Conservation (phyloP, 2,329 filamentous ascomycete species). For the Geosmithia flava region DNA sequence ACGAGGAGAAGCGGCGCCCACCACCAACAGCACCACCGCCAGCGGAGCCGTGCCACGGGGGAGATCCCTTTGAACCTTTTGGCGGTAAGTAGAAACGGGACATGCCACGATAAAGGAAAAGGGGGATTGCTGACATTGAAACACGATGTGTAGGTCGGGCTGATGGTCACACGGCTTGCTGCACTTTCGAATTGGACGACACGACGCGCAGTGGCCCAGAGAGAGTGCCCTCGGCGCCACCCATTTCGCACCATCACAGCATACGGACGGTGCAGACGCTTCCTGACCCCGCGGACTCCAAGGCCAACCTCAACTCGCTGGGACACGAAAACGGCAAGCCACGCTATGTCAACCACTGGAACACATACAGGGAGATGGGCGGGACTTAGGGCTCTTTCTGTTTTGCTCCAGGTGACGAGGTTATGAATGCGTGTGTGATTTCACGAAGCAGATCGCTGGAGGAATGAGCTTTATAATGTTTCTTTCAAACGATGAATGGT, state of each 20-base stretch:
- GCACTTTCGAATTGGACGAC: slow-evolving; percentile 25
- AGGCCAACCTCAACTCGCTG: slow-evolving; percentile 19
- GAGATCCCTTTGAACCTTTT: slow-evolving; percentile 29
- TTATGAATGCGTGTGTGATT: too few relatives aligned
- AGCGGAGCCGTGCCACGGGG: slow-evolving; percentile 9
- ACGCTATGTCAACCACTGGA: slow-evolving; percentile 23
- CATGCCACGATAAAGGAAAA: background rate
- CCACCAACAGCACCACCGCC: too few relatives aligned
- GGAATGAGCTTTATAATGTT: too few relatives aligned
- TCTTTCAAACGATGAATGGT: too few relatives aligned
- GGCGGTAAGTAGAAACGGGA: slow-evolving; percentile 21
- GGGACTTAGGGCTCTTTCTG: background rate
- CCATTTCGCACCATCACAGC: background rate
- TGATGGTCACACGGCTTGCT: slow-evolving; percentile 14
- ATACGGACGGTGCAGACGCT: background rate
- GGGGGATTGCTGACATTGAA: background rate
- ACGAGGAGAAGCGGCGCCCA: background rate
- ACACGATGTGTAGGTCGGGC: slow-evolving; percentile 14
- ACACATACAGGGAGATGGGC: slow-evolving; percentile 14
- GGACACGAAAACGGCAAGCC: slow-evolving; percentile 14
- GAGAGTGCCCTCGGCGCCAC: too few relatives aligned
- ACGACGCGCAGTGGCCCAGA: slow-evolving; percentile 7
- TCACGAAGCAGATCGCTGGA: too few relatives aligned
- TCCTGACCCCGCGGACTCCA: slow-evolving; percentile 12
- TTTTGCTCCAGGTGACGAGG: background rate